These are phyloP conservation scores for Leishmania braziliensis DNA, from an alignment of 208 protist genomes.

Conservation along the genomic window DNA sequence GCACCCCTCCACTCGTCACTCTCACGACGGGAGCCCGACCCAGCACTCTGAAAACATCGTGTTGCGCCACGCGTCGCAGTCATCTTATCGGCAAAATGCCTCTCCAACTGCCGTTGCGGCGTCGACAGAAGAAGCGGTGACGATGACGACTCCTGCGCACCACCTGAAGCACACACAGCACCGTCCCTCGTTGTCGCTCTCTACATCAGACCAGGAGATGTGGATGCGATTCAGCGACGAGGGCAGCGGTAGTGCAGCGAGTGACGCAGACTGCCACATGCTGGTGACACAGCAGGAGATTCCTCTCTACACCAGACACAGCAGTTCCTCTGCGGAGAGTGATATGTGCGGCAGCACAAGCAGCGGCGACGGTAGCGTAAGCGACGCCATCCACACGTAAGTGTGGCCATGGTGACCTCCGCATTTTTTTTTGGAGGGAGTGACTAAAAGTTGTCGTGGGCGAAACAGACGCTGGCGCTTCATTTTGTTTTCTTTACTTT, in stretches of 20 bases:
- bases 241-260: background rate
- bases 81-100: background rate
- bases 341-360: background rate
- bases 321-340: slow-evolving; percentile 1
- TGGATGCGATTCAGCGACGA: slow-evolving; percentile 26
- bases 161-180: background rate
- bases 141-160: background rate
- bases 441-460: too few relatives aligned
- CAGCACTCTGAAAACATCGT: background rate
- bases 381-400: background rate
- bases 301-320: slow-evolving; percentile 34
- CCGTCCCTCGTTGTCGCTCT: slow-evolving; percentile 18
- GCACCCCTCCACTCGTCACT: background rate
- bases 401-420: background rate
- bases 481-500: background rate
- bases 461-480: background rate
- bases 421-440: background rate
- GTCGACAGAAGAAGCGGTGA: background rate
- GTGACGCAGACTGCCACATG: slow-evolving; percentile 22
- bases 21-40: background rate
- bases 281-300: slow-evolving; percentile 74
- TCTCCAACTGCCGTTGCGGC: background rate
- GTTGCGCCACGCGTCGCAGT: background rate
- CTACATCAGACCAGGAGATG: slow-evolving; percentile 15
- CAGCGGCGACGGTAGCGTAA: background rate